Evolutionary conservation across 495 filamentous ascomycete species (phyloP).

Genomic region (Articulospora tetracladia): DNA sequence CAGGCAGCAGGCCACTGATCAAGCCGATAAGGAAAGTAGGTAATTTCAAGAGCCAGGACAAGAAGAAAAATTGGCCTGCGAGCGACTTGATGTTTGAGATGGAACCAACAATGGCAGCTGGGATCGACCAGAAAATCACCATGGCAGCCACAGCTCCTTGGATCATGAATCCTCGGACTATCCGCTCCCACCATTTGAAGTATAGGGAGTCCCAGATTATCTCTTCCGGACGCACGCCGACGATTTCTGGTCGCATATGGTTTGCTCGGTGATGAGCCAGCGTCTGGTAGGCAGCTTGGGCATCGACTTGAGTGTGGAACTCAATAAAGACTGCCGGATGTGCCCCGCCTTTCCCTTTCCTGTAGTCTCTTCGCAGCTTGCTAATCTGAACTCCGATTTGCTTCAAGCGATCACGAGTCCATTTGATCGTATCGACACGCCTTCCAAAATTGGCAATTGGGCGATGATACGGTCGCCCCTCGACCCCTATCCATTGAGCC

Average conservation of each 20-base stretch:
- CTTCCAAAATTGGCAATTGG: conserved; percentile 72
- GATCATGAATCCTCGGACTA: conserved; percentile 69
- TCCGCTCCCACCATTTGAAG: conserved; percentile 83
- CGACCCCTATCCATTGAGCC: conserved; percentile 70
- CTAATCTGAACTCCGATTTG: conserved; percentile 77
- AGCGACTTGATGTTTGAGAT: conserved; percentile 82
- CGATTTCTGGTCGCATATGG: conserved; percentile 84
- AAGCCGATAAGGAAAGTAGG: conserved; percentile 71
- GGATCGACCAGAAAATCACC: conserved; percentile 95
- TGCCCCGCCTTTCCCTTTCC: conserved; percentile 59
- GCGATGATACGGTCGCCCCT: conserved; percentile 81
- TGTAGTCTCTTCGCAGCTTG: conserved; percentile 68
- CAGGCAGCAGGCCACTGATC: conserved; percentile 79
- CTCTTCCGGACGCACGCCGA: conserved; percentile 79
- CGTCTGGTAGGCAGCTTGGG: conserved; percentile 81
- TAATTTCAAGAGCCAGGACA: conserved; percentile 63
- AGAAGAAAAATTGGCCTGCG: conserved; percentile 34
- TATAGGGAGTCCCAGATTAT: conserved; percentile 83
- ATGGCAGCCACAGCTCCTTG: conserved; percentile 66
- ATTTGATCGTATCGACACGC: conserved; percentile 95
- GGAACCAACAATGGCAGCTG: conserved; percentile 79
- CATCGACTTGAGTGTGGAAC: conserved; percentile 74
- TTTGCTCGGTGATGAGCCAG: conserved; percentile 84
- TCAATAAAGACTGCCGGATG: conserved; percentile 87
- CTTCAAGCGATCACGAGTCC: conserved; percentile 79